Evolutionary conservation across 345 rosid species (phyloP), one percentile per base, ranked within the genome.

Genomic region (Euclidium syriacum): DNA sequence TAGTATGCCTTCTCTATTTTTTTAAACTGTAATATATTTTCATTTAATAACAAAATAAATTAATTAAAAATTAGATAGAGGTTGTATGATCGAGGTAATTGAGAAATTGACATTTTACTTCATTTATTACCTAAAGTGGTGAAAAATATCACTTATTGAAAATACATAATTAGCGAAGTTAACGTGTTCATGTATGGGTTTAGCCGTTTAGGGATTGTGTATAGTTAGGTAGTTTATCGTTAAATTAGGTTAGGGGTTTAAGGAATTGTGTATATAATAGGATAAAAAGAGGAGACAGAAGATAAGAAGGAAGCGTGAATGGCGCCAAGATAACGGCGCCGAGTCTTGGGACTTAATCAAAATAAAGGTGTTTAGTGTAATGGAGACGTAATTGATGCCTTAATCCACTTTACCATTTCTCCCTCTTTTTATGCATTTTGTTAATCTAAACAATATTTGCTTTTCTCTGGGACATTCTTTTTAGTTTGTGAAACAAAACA

Each of bases 271-370:
- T 23, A 8, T 32, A 30, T 16, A 10, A 41, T 35, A 34, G 35
- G 10, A 10, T 7, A 15, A 4, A 20, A 11, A 18, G 47, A 35
- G 16, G 11, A 53, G 56, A 47, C 41, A 61, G 54, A 62, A 55
- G 59, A 58, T 2, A 16, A 23, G 27, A 55, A 26, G 12, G 42
- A 46, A 62, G 69, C 65, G 75, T 71, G 70, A 62, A 63, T 71
- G 65, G 64, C 70, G 74, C 69, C 58, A 70, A 70, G 69, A 38
- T 54, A 62, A 70, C 69, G 62, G 69, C 69, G 70, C 75, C 59
- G 65, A 56, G 75, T 64, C 75, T 49, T 71, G 42, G 32, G 9
- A 57, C 64, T 49, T 57, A 55, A 39, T 64, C 39, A 56, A 71
- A 39, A 32, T 32, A 56, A 71, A 39, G 24, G 11, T 40, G 50